Base-by-base conservation (phyloP, 306 rosid genomes). In the Dalbergia cochinchinensis region DNA sequence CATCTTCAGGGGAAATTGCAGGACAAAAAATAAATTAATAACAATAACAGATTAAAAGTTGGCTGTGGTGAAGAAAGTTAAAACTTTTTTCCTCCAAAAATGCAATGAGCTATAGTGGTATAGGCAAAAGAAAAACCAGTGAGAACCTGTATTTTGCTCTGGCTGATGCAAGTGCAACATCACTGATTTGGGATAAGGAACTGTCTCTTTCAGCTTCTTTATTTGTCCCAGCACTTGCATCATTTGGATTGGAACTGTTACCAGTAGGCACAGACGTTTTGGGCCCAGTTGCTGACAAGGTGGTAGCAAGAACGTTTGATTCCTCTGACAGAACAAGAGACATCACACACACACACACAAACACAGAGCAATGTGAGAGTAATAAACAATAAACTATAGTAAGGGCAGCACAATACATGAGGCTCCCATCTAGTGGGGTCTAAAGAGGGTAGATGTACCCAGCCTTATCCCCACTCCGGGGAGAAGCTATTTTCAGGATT, bases 131-230 rank as follows among this genome's bases (percentile, higher is more conserved):
- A 64, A 65, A 73, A 68, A 63, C 50, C 20, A 26, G 42, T 12
- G 60, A n/a, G 11, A 16, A 89, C 93, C 91, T 89, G 87, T 85
- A 89, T 83, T 84, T 89, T 85, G 93, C 83, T 62, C 53, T 83
- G 73, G 3, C 47, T 51, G 78, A 42, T 11, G 72, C 65, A 66
- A 55, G 35, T 11, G 72, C 65, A 66, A 55, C 66, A 33, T 73
- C 65, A 65, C 39, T 73, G 44, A 39, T 64, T 65, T 78, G 79
- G 34, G 82, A 20, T 13, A 50, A 50, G 26, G n/a, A 18, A 63
- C 60, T 47, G 63, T 70, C 65, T 78, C 12, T 71, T 73, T 65
- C 74, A 73, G 76, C 64, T 76, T 83, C 86, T 78, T 69, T 84
- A 44, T 69, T 58, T 34, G 64, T 39, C 68, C 11, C 84, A 59